A percentile compares a stretch with the other conserved stretches of the same genome.
Conservation (phyloP, 208 protist genomes). For the Endotrypanum monterogeii region DNA sequence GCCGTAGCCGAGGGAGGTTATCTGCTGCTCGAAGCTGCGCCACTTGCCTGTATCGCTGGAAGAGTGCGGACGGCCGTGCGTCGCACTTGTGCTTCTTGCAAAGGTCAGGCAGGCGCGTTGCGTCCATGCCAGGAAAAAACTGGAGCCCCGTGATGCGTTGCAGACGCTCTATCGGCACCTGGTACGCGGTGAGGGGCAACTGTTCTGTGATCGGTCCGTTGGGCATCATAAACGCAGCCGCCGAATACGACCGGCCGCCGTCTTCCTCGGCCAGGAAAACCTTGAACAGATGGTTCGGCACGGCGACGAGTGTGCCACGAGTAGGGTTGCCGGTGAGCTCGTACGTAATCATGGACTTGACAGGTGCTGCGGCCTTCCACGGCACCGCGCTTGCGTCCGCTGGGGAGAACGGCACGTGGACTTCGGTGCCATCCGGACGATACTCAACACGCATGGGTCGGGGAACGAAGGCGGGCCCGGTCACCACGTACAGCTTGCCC, state of each 20-base stretch:
- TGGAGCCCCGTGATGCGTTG: conserved; percentile 70
- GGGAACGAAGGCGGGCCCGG: conserved; percentile 68
- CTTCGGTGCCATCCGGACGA: conserved; percentile 24
- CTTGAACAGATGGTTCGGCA: conserved; percentile 89
- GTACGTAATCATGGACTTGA: conserved; percentile 54
- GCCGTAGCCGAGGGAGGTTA: conserved; percentile 55
- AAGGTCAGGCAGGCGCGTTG: conserved; percentile 43
- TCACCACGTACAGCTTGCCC: conserved; percentile 46
- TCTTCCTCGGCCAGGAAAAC: conserved; percentile 60
- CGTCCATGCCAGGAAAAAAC: conserved; percentile 66
- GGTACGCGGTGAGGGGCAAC: conserved; percentile 67
- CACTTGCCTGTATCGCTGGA: conserved; percentile 57
- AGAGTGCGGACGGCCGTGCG: conserved; percentile 36
- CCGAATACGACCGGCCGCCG: conserved; percentile 30
- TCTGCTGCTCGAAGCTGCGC: conserved; percentile 60
- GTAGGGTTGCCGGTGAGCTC: conserved; percentile 55
- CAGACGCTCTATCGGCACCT: conserved; percentile 57
- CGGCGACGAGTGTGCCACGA: conserved; percentile 48
- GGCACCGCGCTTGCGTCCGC: background rate
- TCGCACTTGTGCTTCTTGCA: conserved; percentile 61
- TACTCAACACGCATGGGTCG: conserved; percentile 43
- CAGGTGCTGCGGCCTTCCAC: conserved; percentile 14
- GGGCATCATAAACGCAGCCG: conserved; percentile 78
- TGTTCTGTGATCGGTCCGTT: conserved; percentile 72
- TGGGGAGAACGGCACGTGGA: conserved; percentile 25